phyloP scores from a whole-genome alignment of 2,329 filamentous ascomycete genomes.

The Cordyceps pruinosa region DNA sequence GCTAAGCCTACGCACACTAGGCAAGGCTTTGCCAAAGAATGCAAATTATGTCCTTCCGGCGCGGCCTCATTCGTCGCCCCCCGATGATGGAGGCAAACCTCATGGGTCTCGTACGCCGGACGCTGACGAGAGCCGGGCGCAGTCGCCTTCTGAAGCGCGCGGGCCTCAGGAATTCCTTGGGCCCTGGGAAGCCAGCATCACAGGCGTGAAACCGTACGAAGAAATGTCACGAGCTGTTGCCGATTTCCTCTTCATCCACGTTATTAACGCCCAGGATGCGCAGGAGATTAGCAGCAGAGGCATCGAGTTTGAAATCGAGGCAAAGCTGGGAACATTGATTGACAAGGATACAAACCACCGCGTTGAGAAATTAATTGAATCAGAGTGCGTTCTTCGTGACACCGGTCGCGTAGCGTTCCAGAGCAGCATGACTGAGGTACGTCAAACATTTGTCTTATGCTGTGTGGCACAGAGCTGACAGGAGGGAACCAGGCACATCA shows the following conservation, averaged over 20 bases:
- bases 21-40: conserved; percentile 31
- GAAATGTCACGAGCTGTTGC: conserved; percentile 69
- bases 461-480: conserved; percentile 16
- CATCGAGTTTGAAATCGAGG: conserved; percentile 85
- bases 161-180: conserved; percentile 36
- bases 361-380: conserved; percentile 58
- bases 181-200: conserved; percentile 61
- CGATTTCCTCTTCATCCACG: conserved; percentile 70
- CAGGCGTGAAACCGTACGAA: conserved; percentile 63
- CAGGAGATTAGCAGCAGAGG: conserved; percentile 55
- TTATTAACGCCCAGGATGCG: conserved; percentile 61
- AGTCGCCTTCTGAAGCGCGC: conserved; percentile 20
- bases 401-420: conserved; percentile 62
- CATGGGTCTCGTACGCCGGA: conserved; percentile 38
- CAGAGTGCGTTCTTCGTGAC: conserved; percentile 63
- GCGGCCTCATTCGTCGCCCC: conserved; percentile 22
- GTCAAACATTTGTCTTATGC: conserved; percentile 20
- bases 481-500: conserved; percentile 59
- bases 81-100: conserved; percentile 34
- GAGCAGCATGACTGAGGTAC: conserved; percentile 85
- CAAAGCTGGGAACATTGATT: conserved; percentile 79
- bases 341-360: conserved; percentile 64
- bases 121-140: conserved; percentile 4
- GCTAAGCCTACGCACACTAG: conserved; percentile 30
- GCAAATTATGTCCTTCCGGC: conserved; percentile 42